Base-by-base conservation (phyloP, 164 flowering plant species). In the Kalanchoe fedtschenkoi region DNA sequence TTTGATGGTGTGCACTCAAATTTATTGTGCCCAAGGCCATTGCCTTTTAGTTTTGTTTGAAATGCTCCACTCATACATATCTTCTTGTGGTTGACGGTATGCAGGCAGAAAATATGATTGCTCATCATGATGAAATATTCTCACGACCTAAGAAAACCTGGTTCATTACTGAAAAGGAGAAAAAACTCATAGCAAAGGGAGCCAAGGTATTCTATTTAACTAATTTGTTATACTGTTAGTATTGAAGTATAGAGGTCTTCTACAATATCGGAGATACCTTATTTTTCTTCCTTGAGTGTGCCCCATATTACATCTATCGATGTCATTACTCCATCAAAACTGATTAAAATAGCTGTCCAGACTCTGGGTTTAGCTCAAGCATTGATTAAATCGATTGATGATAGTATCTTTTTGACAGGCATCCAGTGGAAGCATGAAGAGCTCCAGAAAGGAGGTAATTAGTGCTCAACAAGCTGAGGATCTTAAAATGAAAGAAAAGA, bases 21-120 rank as follows among this genome's bases (percentile, higher is more conserved):
- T 26, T 22, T 47, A 14, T 47, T 47, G 29, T 47, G 54, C 14
- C 54, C 7, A 47, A 0, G 54, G 15, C 28, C 14, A 47, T 47
- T 47, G 14, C 4, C 4, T 47, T 47, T 21, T 2, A 47, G 26
- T 47, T 47, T 29, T 21, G 10, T 47, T 47, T 22, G n/a, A n/a
- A 6, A 51, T 26, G 54, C 21, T 47, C 4, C 28, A 21, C 11
- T 51, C 28, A 8, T 26, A 51, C 3, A 32, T 11, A 51, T 51
- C 16, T 51, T 24, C 24, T 10, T 32, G 10, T 51, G 16, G 15
- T 26, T 51, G 32, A 11, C 13, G 32, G 15, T 10, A 26, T 9
- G 32, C 85, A 89, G 97, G 98, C 96, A 47, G 99, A 90, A 75
- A 90, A 93, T 69, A 78, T 93, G 89, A 93, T 93, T 69, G 81